phyloP scores from a whole-genome alignment of 257 asterid genomes.

The Solanum lignicaule region DNA sequence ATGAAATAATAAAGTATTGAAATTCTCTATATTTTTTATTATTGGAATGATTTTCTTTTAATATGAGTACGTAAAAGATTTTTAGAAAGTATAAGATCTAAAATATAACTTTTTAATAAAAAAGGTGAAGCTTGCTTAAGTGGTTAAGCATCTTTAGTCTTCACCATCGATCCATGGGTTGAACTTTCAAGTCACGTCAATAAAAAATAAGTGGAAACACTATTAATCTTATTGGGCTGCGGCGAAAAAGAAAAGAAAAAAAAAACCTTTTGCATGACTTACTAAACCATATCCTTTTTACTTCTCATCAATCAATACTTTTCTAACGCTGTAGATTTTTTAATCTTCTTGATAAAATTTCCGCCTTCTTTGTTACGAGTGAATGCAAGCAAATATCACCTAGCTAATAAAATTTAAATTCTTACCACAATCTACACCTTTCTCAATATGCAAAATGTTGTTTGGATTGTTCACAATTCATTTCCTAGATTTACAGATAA shows the following conservation, averaged over 20 bases:
- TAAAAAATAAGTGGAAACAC: background rate
- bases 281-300: background rate
- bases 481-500: background rate
- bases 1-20: background rate
- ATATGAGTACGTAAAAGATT: background rate
- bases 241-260: background rate
- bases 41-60: background rate
- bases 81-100: background rate
- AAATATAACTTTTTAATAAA: background rate
- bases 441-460: background rate
- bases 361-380: accelerated
- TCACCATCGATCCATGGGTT: too few species aligned
- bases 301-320: background rate
- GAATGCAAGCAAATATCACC: background rate
- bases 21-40: background rate
- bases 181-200: accelerated
- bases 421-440: background rate
- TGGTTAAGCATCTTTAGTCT: background rate
- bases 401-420: background rate
- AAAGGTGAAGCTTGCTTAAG: background rate
- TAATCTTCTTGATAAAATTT: background rate
- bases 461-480: background rate
- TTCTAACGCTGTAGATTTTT: background rate
- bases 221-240: accelerated
- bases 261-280: background rate